These are phyloP conservation scores for Quercus gilva DNA, from an alignment of 306 rosid genomes.

Conservation along the genomic window DNA sequence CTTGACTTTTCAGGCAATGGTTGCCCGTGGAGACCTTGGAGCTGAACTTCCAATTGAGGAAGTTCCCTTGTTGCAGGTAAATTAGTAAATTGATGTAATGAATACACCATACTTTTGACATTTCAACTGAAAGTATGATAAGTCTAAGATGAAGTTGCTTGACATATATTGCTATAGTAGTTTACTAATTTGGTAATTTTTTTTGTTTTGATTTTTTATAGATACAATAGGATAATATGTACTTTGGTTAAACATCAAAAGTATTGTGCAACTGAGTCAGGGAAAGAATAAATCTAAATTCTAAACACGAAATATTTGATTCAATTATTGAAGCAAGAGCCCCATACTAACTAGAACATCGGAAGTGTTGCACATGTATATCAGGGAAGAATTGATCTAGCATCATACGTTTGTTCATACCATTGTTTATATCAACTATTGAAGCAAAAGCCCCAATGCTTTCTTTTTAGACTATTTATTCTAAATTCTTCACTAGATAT, in stretches of 20 bases:
- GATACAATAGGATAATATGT: too few species aligned
- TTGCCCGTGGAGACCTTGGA: slow-evolving; percentile 99
- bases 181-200: background rate
- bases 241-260: background rate
- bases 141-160: slow-evolving; percentile 6
- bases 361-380: too few species aligned
- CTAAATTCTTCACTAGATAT: too few species aligned
- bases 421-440: too few species aligned
- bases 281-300: background rate
- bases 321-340: background rate
- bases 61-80: slow-evolving; percentile 92
- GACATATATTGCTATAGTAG: background rate
- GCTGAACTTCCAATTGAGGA: slow-evolving; percentile 99
- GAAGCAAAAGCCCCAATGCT: too few species aligned
- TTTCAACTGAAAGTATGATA: slow-evolving; percentile 9
- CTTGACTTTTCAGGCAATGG: slow-evolving; percentile 76
- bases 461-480: too few species aligned
- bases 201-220: background rate
- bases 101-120: slow-evolving; percentile 7
- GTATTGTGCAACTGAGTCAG: background rate
- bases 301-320: background rate
- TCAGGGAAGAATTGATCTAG: too few species aligned
- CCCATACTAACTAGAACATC: background rate
- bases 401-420: too few species aligned
- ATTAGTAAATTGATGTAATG: slow-evolving; percentile 37